Evolutionary conservation across 108 stramenopile genomes (phyloP).

Genomic region (Cylindrotheca fusiformis): DNA sequence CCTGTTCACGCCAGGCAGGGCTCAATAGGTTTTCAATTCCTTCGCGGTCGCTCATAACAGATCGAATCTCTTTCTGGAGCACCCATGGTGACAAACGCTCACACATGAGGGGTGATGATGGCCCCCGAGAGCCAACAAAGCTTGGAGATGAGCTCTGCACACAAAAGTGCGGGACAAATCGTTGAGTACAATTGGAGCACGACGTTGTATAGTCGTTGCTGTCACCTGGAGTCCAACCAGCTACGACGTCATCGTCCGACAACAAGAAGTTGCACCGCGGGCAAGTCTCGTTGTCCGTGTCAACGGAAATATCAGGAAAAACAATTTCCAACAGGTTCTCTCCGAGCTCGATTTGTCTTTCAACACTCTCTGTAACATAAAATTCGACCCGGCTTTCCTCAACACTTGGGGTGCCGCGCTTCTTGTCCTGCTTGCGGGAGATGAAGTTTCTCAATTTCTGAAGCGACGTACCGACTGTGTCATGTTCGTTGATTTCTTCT

Average conservation of each 20-base stretch:
- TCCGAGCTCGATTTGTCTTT: slow-evolving; percentile 63
- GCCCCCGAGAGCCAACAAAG: slow-evolving; percentile 72
- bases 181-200: slow-evolving; percentile 70
- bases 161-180: slow-evolving; percentile 81
- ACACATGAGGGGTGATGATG: slow-evolving; percentile 76
- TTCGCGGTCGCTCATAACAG: slow-evolving; percentile 61
- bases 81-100: slow-evolving; percentile 86
- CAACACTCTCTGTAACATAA: slow-evolving; percentile 44
- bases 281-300: slow-evolving; percentile 65
- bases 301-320: slow-evolving; percentile 72
- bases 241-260: slow-evolving; percentile 59
- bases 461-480: slow-evolving; percentile 11
- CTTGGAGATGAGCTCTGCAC: slow-evolving; percentile 71
- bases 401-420: not conserved
- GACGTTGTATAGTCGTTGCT: slow-evolving; percentile 78
- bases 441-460: slow-evolving; percentile 30
- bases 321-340: slow-evolving; percentile 73
- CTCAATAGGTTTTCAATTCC: slow-evolving; percentile 71
- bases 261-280: slow-evolving; percentile 67
- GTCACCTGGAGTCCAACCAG: slow-evolving; percentile 72
- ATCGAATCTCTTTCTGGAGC: slow-evolving; percentile 79
- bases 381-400: slow-evolving; percentile 31
- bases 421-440: slow-evolving; percentile 14
- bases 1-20: slow-evolving; percentile 69
- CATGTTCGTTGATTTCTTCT: slow-evolving; percentile 15